Evolutionary conservation across 306 rosid genomes (phyloP).

Genomic region (Trifolium dubium): DNA sequence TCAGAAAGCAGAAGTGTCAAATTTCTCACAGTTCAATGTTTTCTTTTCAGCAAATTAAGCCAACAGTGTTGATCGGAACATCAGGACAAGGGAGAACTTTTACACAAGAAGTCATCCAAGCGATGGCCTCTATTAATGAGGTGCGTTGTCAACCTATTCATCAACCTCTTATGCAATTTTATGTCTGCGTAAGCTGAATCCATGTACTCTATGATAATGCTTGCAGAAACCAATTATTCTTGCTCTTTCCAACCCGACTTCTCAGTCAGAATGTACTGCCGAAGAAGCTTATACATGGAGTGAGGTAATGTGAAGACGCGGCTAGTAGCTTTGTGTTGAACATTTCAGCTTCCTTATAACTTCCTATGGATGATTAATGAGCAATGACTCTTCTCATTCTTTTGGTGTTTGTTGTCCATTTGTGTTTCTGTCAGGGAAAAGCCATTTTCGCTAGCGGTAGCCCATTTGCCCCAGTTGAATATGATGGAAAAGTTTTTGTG

Average conservation of each 20-base stretch:
- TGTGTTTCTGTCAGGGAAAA: conserved; percentile 63
- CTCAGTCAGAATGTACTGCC: conserved; percentile 61
- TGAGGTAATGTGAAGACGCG: conserved; percentile 41
- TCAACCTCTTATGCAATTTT: not conserved
- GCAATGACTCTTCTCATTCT: not conserved
- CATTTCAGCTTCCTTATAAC: not conserved
- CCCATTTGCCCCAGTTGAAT: conserved; percentile 84
- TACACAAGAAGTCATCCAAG: conserved; percentile 74
- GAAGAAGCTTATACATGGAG: conserved; percentile 59
- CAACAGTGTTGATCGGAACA: conserved; percentile 91
- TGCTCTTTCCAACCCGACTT: conserved; percentile 57
- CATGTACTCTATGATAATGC: conserved; percentile 9
- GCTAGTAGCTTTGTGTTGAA: not conserved
- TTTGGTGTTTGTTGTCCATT: conserved; percentile 13
- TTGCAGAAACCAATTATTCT: conserved; percentile 52
- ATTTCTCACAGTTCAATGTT: conserved; percentile 31
- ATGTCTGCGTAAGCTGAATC: conserved; percentile 33
- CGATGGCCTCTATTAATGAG: conserved; percentile 82
- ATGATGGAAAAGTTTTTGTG: conserved; percentile 66
- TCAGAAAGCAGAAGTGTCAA: conserved; percentile 7
- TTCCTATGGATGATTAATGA: not conserved
- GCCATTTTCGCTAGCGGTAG: conserved; percentile 92
- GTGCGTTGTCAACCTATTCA: conserved; percentile 42
- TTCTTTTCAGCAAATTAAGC: conserved; percentile 76
- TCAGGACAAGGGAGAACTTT: conserved; percentile 86